Evolutionary conservation across 176 grass and related monocot species (phyloP).

Genomic region (Thalia dealbata): DNA sequence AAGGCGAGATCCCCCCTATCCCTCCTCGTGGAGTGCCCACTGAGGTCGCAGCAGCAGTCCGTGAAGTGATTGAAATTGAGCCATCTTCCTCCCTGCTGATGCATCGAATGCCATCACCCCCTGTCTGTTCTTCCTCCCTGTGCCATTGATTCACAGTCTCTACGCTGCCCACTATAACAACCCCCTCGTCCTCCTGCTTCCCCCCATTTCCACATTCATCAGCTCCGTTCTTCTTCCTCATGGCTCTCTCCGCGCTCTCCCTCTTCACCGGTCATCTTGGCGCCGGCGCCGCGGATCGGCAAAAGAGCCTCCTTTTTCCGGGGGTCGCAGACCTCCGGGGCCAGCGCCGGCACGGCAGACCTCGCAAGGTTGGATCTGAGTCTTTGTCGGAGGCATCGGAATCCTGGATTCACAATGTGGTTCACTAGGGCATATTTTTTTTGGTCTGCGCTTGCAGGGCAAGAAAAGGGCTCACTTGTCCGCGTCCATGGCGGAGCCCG

Average conservation of each 20-base stretch:
- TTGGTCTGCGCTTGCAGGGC: constrained; percentile 23
- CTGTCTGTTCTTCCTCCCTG: neutral
- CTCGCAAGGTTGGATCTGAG: constrained; percentile 32
- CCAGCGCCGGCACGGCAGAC: constrained; percentile 22
- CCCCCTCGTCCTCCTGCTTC: neutral
- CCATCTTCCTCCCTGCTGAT: no score
- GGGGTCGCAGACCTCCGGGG: constrained; percentile 33
- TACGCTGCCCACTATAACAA: no score
- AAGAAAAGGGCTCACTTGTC: constrained; percentile 34
- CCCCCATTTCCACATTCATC: no score
- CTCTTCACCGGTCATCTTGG: constrained; percentile 29
- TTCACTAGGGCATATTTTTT: neutral
- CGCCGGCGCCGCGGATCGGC: constrained; percentile 28
- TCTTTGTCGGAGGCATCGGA: neutral
- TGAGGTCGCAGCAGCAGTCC: neutral
- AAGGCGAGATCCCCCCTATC: neutral
- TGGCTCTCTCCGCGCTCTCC: constrained; percentile 66
- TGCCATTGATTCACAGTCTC: neutral
- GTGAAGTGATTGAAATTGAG: neutral
- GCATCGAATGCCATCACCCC: no score
- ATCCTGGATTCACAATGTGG: neutral
- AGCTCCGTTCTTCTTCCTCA: constrained; percentile 18
- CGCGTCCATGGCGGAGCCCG: constrained; percentile 52
- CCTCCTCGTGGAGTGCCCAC: neutral
- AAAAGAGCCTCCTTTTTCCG: constrained; percentile 23